Evolutionary conservation across 441 rosid species (phyloP).

Genomic region (Omphalea diandra): DNA sequence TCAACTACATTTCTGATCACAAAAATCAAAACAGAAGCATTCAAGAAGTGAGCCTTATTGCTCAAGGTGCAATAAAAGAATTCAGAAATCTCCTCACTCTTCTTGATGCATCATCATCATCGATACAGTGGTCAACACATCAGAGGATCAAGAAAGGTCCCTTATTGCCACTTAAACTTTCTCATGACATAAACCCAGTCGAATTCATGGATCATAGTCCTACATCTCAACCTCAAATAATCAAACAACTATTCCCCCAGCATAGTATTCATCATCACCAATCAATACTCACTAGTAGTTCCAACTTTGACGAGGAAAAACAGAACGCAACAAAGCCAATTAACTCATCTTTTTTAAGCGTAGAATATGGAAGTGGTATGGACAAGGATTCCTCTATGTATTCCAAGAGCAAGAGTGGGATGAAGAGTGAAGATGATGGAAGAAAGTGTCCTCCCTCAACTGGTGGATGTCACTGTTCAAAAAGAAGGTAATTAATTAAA

Average conservation of each 20-base stretch:
- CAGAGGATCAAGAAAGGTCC: conserved; percentile 39
- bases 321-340: conserved; percentile 9
- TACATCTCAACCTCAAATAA: neutral
- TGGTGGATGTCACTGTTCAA: conserved; percentile 34
- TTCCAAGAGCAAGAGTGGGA: conserved; percentile 11
- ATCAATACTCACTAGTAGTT: conserved; percentile 11
- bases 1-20: conserved; percentile 29
- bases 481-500: conserved; percentile 33
- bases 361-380: conserved; percentile 1
- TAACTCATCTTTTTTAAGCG: conserved; percentile 7
- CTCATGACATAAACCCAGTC: conserved; percentile 22
- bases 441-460: conserved; percentile 25
- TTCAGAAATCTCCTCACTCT: conserved; percentile 28
- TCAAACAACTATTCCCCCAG: conserved; percentile 14
- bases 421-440: conserved; percentile 14
- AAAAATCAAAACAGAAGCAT: conserved; percentile 27
- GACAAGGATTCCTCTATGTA: conserved; percentile 17
- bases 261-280: conserved; percentile 15
- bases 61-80: conserved; percentile 26
- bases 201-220: conserved; percentile 32
- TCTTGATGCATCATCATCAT: conserved; percentile 30
- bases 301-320: conserved; percentile 2
- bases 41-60: conserved; percentile 29
- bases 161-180: conserved; percentile 28
- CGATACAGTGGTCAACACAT: conserved; percentile 8